phyloP scores from a whole-genome alignment of 495 filamentous ascomycete genomes.

The Annulohypoxylon stygium region DNA sequence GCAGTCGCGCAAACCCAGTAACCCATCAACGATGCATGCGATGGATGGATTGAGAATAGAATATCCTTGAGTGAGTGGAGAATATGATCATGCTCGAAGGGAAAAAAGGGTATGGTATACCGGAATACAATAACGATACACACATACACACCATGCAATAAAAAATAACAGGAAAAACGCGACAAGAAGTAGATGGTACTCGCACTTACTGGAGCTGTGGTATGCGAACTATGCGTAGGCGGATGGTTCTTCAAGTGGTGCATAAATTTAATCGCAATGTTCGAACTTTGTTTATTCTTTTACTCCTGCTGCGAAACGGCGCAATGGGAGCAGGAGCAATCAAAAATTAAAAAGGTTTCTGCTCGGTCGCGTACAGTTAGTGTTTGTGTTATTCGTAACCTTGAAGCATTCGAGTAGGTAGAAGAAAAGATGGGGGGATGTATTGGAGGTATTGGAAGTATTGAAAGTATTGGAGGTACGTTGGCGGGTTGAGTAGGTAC shows the following conservation, averaged over 20 bases:
- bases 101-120: constrained; percentile 27
- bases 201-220: constrained; percentile 34
- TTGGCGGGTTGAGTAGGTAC: neutral
- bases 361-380: constrained; percentile 42
- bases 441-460: neutral
- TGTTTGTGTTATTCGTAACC: constrained; percentile 35
- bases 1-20: constrained; percentile 36
- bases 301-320: constrained; percentile 24
- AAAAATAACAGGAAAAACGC: constrained; percentile 10
- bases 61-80: constrained; percentile 24
- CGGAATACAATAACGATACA: constrained; percentile 27
- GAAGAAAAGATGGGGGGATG: neutral
- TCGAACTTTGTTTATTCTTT: constrained; percentile 38
- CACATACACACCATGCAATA: neutral
- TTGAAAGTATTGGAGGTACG: neutral
- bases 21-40: constrained; percentile 6
- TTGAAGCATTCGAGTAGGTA: neutral
- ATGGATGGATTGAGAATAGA: constrained; percentile 12
- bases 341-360: constrained; percentile 5
- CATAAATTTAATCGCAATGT: constrained; percentile 36
- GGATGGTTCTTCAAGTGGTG: constrained; percentile 9
- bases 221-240: neutral
- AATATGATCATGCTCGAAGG: constrained; percentile 13
- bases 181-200: constrained; percentile 41
- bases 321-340: constrained; percentile 20